Evolutionary conservation across 192 early-diverging fungal species (phyloP).

Genomic region (Umbelopsis isabellina): DNA sequence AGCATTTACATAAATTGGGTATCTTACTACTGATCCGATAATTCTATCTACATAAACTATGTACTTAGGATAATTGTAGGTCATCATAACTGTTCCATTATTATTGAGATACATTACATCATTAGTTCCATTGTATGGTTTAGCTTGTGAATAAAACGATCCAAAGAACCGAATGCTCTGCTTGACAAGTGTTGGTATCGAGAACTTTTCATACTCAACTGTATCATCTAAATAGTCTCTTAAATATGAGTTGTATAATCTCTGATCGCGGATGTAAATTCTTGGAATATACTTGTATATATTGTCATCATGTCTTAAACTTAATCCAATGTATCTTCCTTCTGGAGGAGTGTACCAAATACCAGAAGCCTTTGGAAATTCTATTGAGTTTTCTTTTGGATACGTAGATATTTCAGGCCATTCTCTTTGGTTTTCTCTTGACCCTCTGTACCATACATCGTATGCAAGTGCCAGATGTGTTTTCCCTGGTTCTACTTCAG

Average conservation of each 20-base stretch:
- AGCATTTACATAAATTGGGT: background rate
- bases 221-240: slow-evolving; percentile 18
- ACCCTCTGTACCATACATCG: slow-evolving; percentile 24
- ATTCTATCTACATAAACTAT: slow-evolving; percentile 18
- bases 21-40: slow-evolving; percentile 11
- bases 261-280: slow-evolving; percentile 23
- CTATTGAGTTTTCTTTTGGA: slow-evolving; percentile 20
- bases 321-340: slow-evolving; percentile 24
- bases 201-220: slow-evolving; percentile 1
- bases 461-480: slow-evolving; percentile 3
- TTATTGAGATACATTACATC: slow-evolving; percentile 22
- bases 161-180: slow-evolving; percentile 17
- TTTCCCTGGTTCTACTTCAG: slow-evolving; percentile 19
- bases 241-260: slow-evolving; percentile 24
- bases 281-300: slow-evolving; percentile 29
- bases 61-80: slow-evolving; percentile 11
- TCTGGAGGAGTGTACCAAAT: slow-evolving; percentile 28
- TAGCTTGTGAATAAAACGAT: slow-evolving; percentile 17
- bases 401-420: slow-evolving; percentile 15
- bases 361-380: slow-evolving; percentile 27
- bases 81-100: slow-evolving; percentile 20
- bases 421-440: slow-evolving; percentile 24
- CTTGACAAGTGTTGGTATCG: slow-evolving; percentile 12
- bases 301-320: slow-evolving; percentile 28
- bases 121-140: background rate